Evolutionary conservation across 495 filamentous ascomycete genomes (phyloP).

Genomic region (Evansstolkia leycettana): DNA sequence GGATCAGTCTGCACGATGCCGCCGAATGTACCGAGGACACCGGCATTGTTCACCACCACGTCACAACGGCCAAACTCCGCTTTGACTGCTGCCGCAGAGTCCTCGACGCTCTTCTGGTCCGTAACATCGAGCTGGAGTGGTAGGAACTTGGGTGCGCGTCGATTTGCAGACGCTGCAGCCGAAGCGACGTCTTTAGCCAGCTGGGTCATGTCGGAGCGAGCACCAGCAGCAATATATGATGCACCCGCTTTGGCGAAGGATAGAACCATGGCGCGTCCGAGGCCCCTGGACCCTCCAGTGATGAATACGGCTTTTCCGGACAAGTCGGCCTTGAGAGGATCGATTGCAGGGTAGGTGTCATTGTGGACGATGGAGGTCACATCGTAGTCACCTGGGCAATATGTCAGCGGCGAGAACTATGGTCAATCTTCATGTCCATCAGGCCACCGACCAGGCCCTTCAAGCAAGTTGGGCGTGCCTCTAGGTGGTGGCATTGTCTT

Average conservation of each 20-base stretch:
- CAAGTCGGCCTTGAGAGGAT: slow-evolving; percentile 22
- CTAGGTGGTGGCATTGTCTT: slow-evolving; percentile 4
- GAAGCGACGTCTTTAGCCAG: slow-evolving; percentile 21
- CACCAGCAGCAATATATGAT: slow-evolving; percentile 26
- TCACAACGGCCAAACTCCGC: slow-evolving; percentile 28
- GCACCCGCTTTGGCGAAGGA: slow-evolving; percentile 31
- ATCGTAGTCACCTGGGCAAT: slow-evolving; percentile 2
- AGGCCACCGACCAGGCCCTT: slow-evolving; percentile 17
- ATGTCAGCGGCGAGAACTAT: slow-evolving; percentile 4
- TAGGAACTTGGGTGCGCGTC: slow-evolving; percentile 16
- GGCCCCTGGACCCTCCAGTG: slow-evolving; percentile 36
- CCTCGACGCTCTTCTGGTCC: slow-evolving; percentile 23
- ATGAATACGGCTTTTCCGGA: slow-evolving; percentile 34
- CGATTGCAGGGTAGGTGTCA: slow-evolving; percentile 23
- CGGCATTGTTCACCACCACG: slow-evolving; percentile 38
- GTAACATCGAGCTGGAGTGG: slow-evolving; percentile 30
- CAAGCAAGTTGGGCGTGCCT: slow-evolving; percentile 2
- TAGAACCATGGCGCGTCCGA: slow-evolving; percentile 37
- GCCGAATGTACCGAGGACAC: slow-evolving; percentile 3
- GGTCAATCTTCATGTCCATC: slow-evolving; percentile 21
- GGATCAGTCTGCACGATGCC: slow-evolving; percentile 15
- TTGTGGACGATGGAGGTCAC: slow-evolving; percentile 11
- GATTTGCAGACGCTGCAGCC: slow-evolving; percentile 20
- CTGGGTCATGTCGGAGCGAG: slow-evolving; percentile 24
- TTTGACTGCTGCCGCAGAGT: slow-evolving; percentile 24